These are phyloP conservation scores for Phoma sp. DNA, from an alignment of 2,329 filamentous ascomycete species.

Conservation along the genomic window DNA sequence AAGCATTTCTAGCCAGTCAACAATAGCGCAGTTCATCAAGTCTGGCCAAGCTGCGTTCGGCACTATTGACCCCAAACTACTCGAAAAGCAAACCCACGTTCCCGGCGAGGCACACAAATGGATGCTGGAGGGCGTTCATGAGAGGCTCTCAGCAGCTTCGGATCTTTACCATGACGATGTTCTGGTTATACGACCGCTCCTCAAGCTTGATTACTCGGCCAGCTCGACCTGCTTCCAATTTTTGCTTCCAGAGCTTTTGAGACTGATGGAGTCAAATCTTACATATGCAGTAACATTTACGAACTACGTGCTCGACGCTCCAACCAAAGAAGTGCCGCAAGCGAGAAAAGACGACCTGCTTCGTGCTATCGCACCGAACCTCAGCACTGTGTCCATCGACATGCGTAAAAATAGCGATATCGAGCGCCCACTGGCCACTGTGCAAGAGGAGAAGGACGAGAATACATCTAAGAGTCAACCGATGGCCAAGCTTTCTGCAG, in stretches of 20 bases:
- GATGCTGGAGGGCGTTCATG: conserved; percentile 1
- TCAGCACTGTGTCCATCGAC: conserved; percentile 9
- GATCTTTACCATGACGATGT: conserved; percentile 6
- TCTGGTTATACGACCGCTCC: conserved; percentile 1
- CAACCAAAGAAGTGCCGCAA: neutral
- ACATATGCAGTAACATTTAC: conserved; percentile 1
- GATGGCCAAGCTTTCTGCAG: conserved; percentile 5
- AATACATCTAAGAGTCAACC: neutral
- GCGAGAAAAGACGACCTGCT: conserved; percentile 3
- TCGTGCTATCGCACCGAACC: neutral
- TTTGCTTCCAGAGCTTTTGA: neutral
- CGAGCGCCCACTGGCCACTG: neutral
- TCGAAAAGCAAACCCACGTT: neutral
- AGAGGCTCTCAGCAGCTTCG: neutral
- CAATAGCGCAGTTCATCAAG: conserved; percentile 7
- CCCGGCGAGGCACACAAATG: neutral
- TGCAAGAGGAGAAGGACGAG: neutral
- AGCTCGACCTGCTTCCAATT: neutral
- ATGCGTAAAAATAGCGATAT: conserved; percentile 1
- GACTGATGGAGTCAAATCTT: conserved; percentile 9
- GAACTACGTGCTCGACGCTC: neutral
- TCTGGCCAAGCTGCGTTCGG: conserved; percentile 4
- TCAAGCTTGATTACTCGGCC: conserved; percentile 2
- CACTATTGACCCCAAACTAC: neutral
- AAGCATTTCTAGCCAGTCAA: neutral